A percentile compares a stretch with the other conserved stretches of the same genome.
Evolutionary conservation across 768 basidiomycete species (phyloP).

Genomic region (Hebeloma cylindrosporum): DNA sequence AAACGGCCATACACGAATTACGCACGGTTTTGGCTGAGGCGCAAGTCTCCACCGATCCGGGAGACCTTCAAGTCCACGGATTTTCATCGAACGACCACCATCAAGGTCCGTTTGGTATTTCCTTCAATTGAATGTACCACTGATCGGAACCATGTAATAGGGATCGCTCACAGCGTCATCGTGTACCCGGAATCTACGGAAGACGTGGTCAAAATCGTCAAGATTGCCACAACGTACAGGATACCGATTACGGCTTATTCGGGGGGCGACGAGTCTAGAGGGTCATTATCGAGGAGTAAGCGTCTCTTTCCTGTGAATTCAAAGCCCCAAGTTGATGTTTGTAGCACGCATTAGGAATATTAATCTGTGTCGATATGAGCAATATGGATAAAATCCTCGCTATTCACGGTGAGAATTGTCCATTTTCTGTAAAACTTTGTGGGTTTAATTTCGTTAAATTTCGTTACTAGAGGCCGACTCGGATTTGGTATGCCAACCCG

Average conservation of each 20-base stretch:
- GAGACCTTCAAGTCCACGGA: slow-evolving; percentile 54
- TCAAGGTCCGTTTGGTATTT: slow-evolving; percentile 38
- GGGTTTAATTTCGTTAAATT: too few species aligned
- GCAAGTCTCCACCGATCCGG: slow-evolving; percentile 49
- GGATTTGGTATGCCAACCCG: slow-evolving; percentile 75
- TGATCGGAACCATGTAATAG: slow-evolving; percentile 25
- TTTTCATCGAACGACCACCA: slow-evolving; percentile 52
- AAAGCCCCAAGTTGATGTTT: slow-evolving; percentile 1
- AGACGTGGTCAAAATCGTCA: slow-evolving; percentile 79
- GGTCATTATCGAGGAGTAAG: slow-evolving; percentile 70
- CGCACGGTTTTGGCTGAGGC: slow-evolving; percentile 33
- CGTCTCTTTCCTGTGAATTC: neutral
- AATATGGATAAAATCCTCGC: slow-evolving; percentile 77
- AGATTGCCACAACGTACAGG: slow-evolving; percentile 67
- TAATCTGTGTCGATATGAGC: slow-evolving; percentile 80
- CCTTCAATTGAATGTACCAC: neutral
- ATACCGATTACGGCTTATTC: slow-evolving; percentile 81
- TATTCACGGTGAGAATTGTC: slow-evolving; percentile 63
- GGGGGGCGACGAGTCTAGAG: slow-evolving; percentile 81
- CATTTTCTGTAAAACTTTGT: neutral
- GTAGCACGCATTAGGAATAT: slow-evolving; percentile 47
- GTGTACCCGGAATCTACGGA: slow-evolving; percentile 70
- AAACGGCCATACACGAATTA: slow-evolving; percentile 52
- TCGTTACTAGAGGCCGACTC: slow-evolving; percentile 55
- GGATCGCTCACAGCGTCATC: slow-evolving; percentile 53